phyloP scores from a whole-genome alignment of 1,284 basidiomycete species.

The Kalmanozyma brasiliensis region DNA sequence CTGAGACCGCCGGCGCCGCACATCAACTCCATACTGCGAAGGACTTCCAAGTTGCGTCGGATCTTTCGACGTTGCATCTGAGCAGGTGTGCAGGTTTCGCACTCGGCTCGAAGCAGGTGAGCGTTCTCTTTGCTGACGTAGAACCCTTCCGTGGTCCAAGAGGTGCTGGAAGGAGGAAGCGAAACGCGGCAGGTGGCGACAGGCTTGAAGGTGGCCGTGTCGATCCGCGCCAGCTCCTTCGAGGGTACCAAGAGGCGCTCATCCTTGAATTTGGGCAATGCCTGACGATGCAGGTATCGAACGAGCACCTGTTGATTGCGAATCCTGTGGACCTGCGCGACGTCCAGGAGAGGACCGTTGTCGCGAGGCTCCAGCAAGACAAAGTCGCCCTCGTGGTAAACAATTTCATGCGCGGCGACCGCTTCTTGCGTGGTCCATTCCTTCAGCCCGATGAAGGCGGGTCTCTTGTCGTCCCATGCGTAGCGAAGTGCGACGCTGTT shows the following conservation, averaged over 20 bases:
- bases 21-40: slow-evolving; percentile 28
- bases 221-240: neutral
- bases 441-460: slow-evolving; percentile 13
- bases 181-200: slow-evolving; percentile 18
- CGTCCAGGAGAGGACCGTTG: slow-evolving; percentile 4
- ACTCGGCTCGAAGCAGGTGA: slow-evolving; percentile 4
- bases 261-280: slow-evolving; percentile 15
- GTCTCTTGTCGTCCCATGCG: slow-evolving; percentile 11
- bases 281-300: slow-evolving; percentile 12
- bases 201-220: neutral
- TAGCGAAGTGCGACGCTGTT: slow-evolving; percentile 6
- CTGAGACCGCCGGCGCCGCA: slow-evolving; percentile 41
- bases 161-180: neutral
- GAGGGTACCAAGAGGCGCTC: slow-evolving; percentile 23
- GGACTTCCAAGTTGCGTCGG: too few relatives aligned
- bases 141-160: slow-evolving; percentile 14
- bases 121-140: slow-evolving; percentile 7
- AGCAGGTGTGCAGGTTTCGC: neutral
- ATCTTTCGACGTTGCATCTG: too few relatives aligned
- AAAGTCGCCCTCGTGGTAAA: slow-evolving; percentile 44
- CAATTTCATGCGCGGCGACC: neutral
- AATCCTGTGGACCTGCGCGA: slow-evolving; percentile 22
- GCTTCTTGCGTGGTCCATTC: slow-evolving; percentile 5
- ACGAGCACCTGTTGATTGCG: slow-evolving; percentile 5
- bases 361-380: slow-evolving; percentile 9